Base-by-base conservation (phyloP, 202 grass and related monocot species). In the Carex arenaria region DNA sequence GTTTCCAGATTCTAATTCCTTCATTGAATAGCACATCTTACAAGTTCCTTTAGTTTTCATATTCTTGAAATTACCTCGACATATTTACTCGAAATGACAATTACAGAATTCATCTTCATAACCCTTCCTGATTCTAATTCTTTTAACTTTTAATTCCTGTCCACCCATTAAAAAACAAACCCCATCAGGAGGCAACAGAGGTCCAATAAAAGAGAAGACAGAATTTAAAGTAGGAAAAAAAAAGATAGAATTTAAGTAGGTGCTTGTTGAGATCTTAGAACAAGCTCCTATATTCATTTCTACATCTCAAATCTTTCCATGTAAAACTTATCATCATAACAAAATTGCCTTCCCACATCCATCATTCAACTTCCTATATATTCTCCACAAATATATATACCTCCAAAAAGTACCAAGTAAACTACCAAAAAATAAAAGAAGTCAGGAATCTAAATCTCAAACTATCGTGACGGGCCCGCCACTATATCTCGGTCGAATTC, bases 401-500 rank as follows among this genome's bases (percentile, higher is more conserved):
- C 28, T 22, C 17, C n/a, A 11, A 26, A 51, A 66, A n/a, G 22
- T 61, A 26, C 51, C 73, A 61, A 66, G 70, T 22, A 81, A 81
- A 73, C 38, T 14, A 64, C 49, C 63, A 47, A 30, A 18, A 77
- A 73, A 72, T 28, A 36, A 19, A 19, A 34, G 42, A 45, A 62
- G 47, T 72, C 28, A 52, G 26, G 31, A 87, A 61, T 87, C 73
- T 72, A 74, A 73, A 64, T 65, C 73, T 82, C 60, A 85, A 60
- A 86, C 4, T 88, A 62, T 85, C 62, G 72, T 64, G 79, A 76
- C 62, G 18, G 80, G 47, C 7, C 64, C 61, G 5, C 15, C 43
- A 82, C 76, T 85, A 64, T 85, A 83, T 74, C 74, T 97, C 86
- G 79, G 60, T 84, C 89, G 85, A 69, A 73, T 84, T 84, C 22